A percentile compares a stretch with the other conserved stretches of the same genome.
These are phyloP conservation scores for sweet orange (Citrus sinensis) DNA, from an alignment of 345 rosid species.

Conservation along the genomic window DVS_A1.0 CM039163.1:7508501-7509000, in stretches of 20 bases:
- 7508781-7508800: slow-evolving; percentile 68
- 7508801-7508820: slow-evolving; percentile 54
- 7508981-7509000: slow-evolving; percentile 66
- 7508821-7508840: slow-evolving; percentile 72
- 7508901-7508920: slow-evolving; percentile 43
- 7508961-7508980: slow-evolving; percentile 74
- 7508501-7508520: slow-evolving; percentile 67
- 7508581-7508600: slow-evolving; percentile 65
- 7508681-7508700: slow-evolving; percentile 50
- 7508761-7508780: slow-evolving; percentile 70
- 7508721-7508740: slow-evolving; percentile 79
- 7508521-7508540: slow-evolving; percentile 83
- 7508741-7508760: slow-evolving; percentile 63
- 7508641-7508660: slow-evolving; percentile 76
- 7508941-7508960: slow-evolving; percentile 73
- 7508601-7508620: slow-evolving; percentile 53
- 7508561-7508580: slow-evolving; percentile 71
- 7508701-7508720: slow-evolving; percentile 91
- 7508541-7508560: slow-evolving; percentile 67
- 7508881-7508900: slow-evolving; percentile 67
- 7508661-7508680: slow-evolving; percentile 62
- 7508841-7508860: slow-evolving; percentile 66
- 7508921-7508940: slow-evolving; percentile 58
- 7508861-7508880: slow-evolving; percentile 63
- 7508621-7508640: slow-evolving; percentile 76